Base-by-base conservation (phyloP, 1,284 basidiomycete genomes). In the Sanghuangporus sanghuang region DNA sequence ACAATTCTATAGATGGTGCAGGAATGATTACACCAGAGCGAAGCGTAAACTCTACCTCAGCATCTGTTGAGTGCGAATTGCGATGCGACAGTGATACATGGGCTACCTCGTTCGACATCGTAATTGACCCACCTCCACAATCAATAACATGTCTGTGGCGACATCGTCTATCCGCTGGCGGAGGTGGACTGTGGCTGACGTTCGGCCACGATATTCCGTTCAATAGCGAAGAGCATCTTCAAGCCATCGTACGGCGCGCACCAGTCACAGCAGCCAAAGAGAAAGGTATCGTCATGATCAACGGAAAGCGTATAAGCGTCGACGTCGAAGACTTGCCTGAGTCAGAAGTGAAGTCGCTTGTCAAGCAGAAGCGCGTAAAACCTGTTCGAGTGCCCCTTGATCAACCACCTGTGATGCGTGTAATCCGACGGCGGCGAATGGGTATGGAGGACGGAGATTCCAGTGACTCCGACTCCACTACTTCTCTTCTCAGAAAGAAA, bases 121-220 rank as follows among this genome's bases (percentile, higher is more conserved):
- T 97, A 16, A 86, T 98, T 56, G 95, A 98, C 73, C 97, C 97
- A 0, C 95, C 96, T 2, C 96, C 96, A 18, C 87, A 90, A 68
- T 81, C 85, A 4, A 88, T 96, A 44, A 86, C 89, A 1, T 95
- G 92, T 65, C 81, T 99, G 18, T 85, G 91, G 9, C 84, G 97
- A 39, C 96, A 99, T 74, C 84, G 90, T 18, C 80, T 99, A 9
- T 95, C 94, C 0, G 81, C 84, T 9, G 89, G 90, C 48, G 96
- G 96, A 2, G 96, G 97, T 7, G 96, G 96, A 0, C 77, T 98
- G n/a, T 99, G 97, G 97, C 77, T 99, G 23, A 96, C 94, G 0
- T 82, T 99, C 69, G 92, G 90, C 32, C 96, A 99, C 69, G 92
- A 95, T 66, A 85, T 88, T 2, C 78, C 88, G 16, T 84, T 87